Evolutionary conservation across 371 early-diverging fungal genomes (phyloP).

Genomic region (Haplosporangium sp.): DNA sequence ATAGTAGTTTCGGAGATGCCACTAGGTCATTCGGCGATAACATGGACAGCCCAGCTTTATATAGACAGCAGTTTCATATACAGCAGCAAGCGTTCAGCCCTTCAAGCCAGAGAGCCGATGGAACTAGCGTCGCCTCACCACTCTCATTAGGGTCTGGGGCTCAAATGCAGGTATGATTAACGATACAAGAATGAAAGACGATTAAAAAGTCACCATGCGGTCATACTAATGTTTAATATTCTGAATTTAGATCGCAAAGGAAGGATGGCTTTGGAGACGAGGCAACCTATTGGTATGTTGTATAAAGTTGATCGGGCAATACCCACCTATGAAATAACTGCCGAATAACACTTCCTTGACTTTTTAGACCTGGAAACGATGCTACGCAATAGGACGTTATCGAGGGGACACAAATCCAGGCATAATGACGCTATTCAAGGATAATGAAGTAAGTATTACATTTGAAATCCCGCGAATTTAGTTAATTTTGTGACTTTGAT

Average conservation of each 20-base stretch:
- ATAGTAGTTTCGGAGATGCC: slow-evolving; percentile 6
- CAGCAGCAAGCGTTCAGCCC: slow-evolving; percentile 32
- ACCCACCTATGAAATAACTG: too few species aligned
- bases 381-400: slow-evolving; percentile 46
- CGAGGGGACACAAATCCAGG: slow-evolving; percentile 49
- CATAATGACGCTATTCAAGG: slow-evolving; percentile 44
- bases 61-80: slow-evolving; percentile 1
- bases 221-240: too few species aligned
- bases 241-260: slow-evolving; percentile 36
- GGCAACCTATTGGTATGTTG: slow-evolving; percentile 43
- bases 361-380: slow-evolving; percentile 51
- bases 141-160: slow-evolving; percentile 1
- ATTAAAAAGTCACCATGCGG: too few species aligned
- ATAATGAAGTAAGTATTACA: slow-evolving; percentile 39
- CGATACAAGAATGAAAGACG: too few species aligned
- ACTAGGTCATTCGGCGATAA: slow-evolving; percentile 21
- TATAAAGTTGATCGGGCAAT: too few species aligned
- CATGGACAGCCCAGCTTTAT: slow-evolving; percentile 10
- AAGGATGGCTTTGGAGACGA: slow-evolving; percentile 54
- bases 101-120: slow-evolving; percentile 20
- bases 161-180: slow-evolving; percentile 14
- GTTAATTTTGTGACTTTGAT: too few species aligned
- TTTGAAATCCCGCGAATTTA: background rate
- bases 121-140: background rate
- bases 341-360: too few species aligned